Percentiles rank a stretch among this genome's conserved stretches.
phyloP scores from a whole-genome alignment of 371 early-diverging fungal genomes.

The Mortierella sp. region DNA sequence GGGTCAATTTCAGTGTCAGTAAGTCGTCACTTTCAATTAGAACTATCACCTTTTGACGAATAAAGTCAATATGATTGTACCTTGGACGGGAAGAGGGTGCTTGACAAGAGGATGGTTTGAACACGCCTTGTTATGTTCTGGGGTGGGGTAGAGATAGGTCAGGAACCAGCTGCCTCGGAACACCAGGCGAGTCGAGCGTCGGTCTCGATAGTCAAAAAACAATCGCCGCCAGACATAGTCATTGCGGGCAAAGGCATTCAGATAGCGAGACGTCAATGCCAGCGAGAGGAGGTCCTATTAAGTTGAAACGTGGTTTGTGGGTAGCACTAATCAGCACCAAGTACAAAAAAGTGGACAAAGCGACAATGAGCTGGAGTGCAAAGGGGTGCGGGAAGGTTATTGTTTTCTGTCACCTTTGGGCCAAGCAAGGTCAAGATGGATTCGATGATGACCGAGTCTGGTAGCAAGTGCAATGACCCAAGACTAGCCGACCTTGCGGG shows the following conservation, averaged over 20 bases:
- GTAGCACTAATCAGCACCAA: not conserved
- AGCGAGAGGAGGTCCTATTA: slow-evolving; percentile 32
- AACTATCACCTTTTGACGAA: not conserved
- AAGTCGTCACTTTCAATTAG: not conserved
- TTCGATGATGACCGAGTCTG: slow-evolving; percentile 25
- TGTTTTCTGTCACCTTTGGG: slow-evolving; percentile 24
- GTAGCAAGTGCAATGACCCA: slow-evolving; percentile 15
- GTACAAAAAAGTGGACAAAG: too few species aligned
- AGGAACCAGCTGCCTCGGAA: slow-evolving; percentile 56
- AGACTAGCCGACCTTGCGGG: slow-evolving; percentile 17
- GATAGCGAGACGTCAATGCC: slow-evolving; percentile 29
- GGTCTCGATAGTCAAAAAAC: slow-evolving; percentile 28
- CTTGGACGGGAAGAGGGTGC: slow-evolving; percentile 28
- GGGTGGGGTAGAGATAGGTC: slow-evolving; percentile 50
- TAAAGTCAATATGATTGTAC: slow-evolving; percentile 8
- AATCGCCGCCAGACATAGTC: slow-evolving; percentile 51
- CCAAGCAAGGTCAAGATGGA: slow-evolving; percentile 16
- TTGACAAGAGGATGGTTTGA: slow-evolving; percentile 34
- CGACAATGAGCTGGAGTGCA: too few species aligned
- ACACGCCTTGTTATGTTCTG: slow-evolving; percentile 37
- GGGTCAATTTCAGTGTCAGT: not conserved
- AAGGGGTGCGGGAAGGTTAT: too few species aligned
- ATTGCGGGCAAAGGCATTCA: slow-evolving; percentile 54
- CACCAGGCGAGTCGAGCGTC: slow-evolving; percentile 27
- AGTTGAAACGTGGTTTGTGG: not conserved